Evolutionary conservation across 2,329 filamentous ascomycete genomes (phyloP).

Genomic region (Fusarium ramigenum): DNA sequence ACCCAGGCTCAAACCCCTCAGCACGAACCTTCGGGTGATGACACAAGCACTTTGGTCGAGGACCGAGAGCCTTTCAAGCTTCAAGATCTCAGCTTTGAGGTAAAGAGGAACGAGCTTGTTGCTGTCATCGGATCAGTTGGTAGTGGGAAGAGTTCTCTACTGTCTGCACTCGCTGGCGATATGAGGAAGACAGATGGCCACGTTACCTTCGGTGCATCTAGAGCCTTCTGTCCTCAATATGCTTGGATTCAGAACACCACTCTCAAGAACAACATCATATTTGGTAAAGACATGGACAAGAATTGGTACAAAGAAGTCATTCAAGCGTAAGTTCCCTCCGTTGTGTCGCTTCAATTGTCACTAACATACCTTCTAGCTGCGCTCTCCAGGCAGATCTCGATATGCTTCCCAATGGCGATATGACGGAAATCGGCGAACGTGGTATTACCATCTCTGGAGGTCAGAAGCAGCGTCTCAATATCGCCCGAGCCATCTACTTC

Average conservation of each 20-base stretch:
- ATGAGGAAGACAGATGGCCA: constrained; percentile 86
- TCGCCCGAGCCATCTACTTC: constrained; percentile 82
- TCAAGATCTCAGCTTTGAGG: constrained; percentile 71
- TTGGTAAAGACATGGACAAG: constrained; percentile 80
- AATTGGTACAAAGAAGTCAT: constrained; percentile 88
- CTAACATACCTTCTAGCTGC: constrained; percentile 61
- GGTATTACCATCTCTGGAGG: constrained; percentile 96
- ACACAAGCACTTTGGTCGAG: constrained; percentile 66
- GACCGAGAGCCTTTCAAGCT: constrained; percentile 77
- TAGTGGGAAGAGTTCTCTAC: constrained; percentile 87
- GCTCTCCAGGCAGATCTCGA: constrained; percentile 86
- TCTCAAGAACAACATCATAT: constrained; percentile 88
- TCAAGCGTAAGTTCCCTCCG: constrained; percentile 64
- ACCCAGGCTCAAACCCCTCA: constrained; percentile 37
- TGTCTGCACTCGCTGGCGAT: constrained; percentile 90
- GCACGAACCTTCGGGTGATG: constrained; percentile 51
- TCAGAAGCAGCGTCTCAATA: constrained; percentile 94
- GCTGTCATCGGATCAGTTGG: constrained; percentile 91
- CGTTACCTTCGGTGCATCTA: constrained; percentile 77
- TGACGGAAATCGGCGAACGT: constrained; percentile 93
- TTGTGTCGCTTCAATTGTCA: neutral
- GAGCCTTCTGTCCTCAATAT: constrained; percentile 95
- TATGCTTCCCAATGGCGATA: constrained; percentile 89
- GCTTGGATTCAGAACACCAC: constrained; percentile 97
- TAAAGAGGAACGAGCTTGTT: constrained; percentile 79